phyloP scores from a whole-genome alignment of 768 basidiomycete species.

The Termitomyces sp. region DNA sequence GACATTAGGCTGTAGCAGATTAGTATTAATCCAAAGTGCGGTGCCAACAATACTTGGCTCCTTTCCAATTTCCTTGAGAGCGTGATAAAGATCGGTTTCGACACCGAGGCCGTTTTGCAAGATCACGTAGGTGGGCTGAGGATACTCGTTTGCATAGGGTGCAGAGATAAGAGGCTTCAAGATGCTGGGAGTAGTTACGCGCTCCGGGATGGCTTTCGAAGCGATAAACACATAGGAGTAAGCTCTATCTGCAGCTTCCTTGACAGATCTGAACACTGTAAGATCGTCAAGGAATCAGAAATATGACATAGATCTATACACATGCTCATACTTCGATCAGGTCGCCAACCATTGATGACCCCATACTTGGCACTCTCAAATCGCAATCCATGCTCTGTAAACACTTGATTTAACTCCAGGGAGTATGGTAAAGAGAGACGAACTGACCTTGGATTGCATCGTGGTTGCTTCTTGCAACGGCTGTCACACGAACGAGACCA shows the following conservation, averaged over 20 bases:
- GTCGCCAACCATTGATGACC: conserved; percentile 49
- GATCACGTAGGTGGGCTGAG: conserved; percentile 55
- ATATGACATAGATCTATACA: neutral
- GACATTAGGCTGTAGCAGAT: conserved; percentile 37
- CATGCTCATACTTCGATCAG: conserved; percentile 48
- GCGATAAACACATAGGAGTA: conserved; percentile 65
- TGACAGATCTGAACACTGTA: conserved; percentile 52
- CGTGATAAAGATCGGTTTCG: conserved; percentile 58
- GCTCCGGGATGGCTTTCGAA: conserved; percentile 69
- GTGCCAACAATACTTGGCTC: conserved; percentile 49
- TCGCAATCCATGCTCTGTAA: conserved; percentile 44
- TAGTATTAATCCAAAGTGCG: conserved; percentile 50
- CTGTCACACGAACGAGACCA: conserved; percentile 59
- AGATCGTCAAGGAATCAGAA: neutral
- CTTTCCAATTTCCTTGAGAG: conserved; percentile 33
- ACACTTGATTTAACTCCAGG: neutral
- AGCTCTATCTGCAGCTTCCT: conserved; percentile 50
- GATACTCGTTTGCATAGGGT: conserved; percentile 36
- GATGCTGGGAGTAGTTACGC: conserved; percentile 47
- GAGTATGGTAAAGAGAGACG: neutral
- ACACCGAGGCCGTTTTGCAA: conserved; percentile 72
- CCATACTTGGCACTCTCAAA: conserved; percentile 60
- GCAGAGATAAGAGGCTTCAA: conserved; percentile 49
- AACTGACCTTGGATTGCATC: conserved; percentile 40
- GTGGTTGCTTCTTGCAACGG: conserved; percentile 68